These are phyloP conservation scores for Ophiostoma australiae DNA, from an alignment of 2,329 filamentous ascomycete genomes.

Conservation along the genomic window DNA sequence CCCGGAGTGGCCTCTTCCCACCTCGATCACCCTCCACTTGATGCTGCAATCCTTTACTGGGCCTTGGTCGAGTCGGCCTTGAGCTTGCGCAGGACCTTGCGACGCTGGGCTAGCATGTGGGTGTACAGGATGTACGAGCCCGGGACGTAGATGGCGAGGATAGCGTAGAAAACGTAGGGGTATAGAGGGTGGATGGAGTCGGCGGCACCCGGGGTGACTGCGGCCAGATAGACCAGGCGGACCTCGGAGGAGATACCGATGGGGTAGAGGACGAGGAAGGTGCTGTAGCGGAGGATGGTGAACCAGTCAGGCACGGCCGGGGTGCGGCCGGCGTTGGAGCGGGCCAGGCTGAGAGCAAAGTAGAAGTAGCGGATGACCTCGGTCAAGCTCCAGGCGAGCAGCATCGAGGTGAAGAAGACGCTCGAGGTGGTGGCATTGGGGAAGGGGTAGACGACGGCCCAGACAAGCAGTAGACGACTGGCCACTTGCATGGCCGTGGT, in stretches of 20 bases:
- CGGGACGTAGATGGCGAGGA: conserved; percentile 30
- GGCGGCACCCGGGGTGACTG: conserved; percentile 55
- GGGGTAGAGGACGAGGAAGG: conserved; percentile 89
- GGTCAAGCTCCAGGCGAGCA: conserved; percentile 81
- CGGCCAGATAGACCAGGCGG: conserved; percentile 66
- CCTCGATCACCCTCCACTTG: conserved; percentile 15
- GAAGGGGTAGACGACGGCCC: conserved; percentile 73
- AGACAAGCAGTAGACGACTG: conserved; percentile 81
- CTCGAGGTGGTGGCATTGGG: conserved; percentile 55
- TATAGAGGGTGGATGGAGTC: conserved; percentile 43
- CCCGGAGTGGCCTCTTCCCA: not conserved
- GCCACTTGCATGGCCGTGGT: conserved; percentile 90
- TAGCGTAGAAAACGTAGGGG: conserved; percentile 39
- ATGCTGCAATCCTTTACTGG: conserved; percentile 32
- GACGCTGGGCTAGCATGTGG: conserved; percentile 89
- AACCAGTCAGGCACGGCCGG: conserved; percentile 43
- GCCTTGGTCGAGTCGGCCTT: conserved; percentile 44
- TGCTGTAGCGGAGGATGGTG: conserved; percentile 83
- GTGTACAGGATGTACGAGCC: conserved; percentile 81
- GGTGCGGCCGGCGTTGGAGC: conserved; percentile 41
- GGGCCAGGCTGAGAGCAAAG: conserved; percentile 70
- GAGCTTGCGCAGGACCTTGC: conserved; percentile 67
- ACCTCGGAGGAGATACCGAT: conserved; percentile 87
- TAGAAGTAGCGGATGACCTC: conserved; percentile 92
- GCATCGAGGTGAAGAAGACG: conserved; percentile 68